A percentile compares a stretch with the other conserved stretches of the same genome.
Evolutionary conservation across 768 basidiomycete genomes (phyloP).

Genomic region (Calocybe cyanea): DNA sequence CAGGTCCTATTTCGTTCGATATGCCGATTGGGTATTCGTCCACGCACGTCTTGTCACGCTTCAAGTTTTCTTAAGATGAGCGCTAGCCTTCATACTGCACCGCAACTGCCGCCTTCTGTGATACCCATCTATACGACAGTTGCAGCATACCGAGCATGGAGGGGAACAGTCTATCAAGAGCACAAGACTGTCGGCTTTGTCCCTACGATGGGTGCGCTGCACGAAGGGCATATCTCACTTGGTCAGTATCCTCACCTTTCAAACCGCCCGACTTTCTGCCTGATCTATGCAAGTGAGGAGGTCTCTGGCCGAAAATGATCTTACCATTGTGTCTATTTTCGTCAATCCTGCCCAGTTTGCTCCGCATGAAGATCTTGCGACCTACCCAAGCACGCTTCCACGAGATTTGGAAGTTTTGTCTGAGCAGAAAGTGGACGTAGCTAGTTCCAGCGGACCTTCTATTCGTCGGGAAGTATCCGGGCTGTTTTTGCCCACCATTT

Average conservation of each 20-base stretch:
- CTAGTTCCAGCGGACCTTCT: slow-evolving; percentile 7
- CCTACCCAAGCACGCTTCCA: slow-evolving; percentile 86
- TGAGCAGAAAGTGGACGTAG: slow-evolving; percentile 27
- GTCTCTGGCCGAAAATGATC: slow-evolving; percentile 74
- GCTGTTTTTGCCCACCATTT: slow-evolving; percentile 75
- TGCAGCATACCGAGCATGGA: slow-evolving; percentile 67
- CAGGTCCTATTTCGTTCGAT: no score
- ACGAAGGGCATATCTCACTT: slow-evolving; percentile 88
- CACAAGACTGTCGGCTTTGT: slow-evolving; percentile 83
- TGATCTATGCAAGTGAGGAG: slow-evolving; percentile 52
- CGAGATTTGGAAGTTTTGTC: slow-evolving; percentile 65
- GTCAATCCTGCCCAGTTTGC: slow-evolving; percentile 99
- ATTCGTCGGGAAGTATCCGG: slow-evolving; percentile 48
- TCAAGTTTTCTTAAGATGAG: slow-evolving; percentile 12
- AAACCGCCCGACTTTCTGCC: no score
- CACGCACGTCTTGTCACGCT: neutral
- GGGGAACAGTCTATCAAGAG: slow-evolving; percentile 53
- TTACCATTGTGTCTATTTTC: slow-evolving; percentile 92
- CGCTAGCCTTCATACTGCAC: neutral
- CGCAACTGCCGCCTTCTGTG: slow-evolving; percentile 27
- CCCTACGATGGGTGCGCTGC: slow-evolving; percentile 97
- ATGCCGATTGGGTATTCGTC: neutral
- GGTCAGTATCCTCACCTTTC: slow-evolving; percentile 47
- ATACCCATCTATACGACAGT: slow-evolving; percentile 59
- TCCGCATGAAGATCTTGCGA: slow-evolving; percentile 87